Evolutionary conservation across 495 filamentous ascomycete genomes (phyloP).

Genomic region (Beverwykella pulmonaria): DNA sequence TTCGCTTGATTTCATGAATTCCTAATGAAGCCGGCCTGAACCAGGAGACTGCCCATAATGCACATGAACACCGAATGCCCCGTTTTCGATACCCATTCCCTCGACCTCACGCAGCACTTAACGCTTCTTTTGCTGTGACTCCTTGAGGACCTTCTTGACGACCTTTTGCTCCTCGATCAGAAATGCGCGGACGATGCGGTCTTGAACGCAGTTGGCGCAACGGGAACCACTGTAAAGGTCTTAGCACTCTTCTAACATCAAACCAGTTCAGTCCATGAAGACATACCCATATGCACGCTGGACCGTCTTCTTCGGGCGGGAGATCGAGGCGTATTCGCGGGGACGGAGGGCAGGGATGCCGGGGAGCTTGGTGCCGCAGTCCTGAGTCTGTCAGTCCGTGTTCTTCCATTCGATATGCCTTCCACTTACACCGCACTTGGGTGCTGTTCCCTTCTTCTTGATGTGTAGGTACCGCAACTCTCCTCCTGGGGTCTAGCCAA

Average conservation of each 20-base stretch:
- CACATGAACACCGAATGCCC: constrained; percentile 37
- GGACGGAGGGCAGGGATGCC: constrained; percentile 95
- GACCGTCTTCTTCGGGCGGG: constrained; percentile 97
- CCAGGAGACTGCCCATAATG: constrained; percentile 36
- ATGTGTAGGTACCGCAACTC: constrained; percentile 93
- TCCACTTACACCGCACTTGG: constrained; percentile 95
- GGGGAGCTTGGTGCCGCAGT: constrained; percentile 79
- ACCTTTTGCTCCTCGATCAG: constrained; percentile 99
- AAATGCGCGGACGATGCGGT: constrained; percentile 89
- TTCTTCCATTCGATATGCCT: background rate
- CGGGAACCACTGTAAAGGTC: constrained; percentile 68
- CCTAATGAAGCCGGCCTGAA: constrained; percentile 30
- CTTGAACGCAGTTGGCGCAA: constrained; percentile 98
- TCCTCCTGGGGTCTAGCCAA: constrained; percentile 80
- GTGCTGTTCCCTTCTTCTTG: constrained; percentile 95
- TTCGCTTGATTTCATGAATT: constrained; percentile 28
- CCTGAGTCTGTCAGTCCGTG: constrained; percentile 7
- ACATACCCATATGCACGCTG: constrained; percentile 79
- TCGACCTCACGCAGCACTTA: constrained; percentile 31
- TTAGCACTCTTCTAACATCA: constrained; percentile 1
- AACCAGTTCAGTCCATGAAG: background rate
- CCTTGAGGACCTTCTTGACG: constrained; percentile 99
- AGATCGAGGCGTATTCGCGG: constrained; percentile 94
- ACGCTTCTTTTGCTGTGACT: constrained; percentile 84
- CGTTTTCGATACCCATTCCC: constrained; percentile 20